Conservation (phyloP, 345 rosid species). For the Syzygium grande region DNA sequence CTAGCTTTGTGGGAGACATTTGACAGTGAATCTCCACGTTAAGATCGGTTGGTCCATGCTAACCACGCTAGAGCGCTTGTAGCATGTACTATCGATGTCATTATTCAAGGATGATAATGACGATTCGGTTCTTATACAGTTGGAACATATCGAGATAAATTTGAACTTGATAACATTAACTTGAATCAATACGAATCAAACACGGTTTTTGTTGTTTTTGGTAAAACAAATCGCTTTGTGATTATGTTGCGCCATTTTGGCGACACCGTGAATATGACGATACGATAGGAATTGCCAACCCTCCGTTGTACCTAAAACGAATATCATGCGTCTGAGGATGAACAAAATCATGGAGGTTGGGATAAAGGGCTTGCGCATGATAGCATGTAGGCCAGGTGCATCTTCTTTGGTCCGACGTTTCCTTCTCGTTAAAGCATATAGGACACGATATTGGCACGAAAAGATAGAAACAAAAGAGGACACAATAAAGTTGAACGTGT, state of each 20-base stretch:
- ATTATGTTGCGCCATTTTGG: too few relatives aligned
- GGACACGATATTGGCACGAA: background rate
- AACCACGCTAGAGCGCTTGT: background rate
- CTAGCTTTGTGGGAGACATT: background rate
- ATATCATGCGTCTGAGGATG: background rate
- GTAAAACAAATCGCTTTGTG: background rate
- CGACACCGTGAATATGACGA: background rate
- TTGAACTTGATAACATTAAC: background rate
- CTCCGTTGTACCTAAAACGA: background rate
- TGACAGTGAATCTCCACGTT: background rate
- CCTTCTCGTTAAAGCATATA: background rate
- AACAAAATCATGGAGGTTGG: background rate
- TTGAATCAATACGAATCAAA: background rate
- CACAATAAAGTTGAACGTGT: background rate
- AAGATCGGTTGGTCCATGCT: background rate
- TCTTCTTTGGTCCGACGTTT: background rate
- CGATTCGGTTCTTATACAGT: background rate
- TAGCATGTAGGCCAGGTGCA: background rate
- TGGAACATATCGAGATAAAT: background rate
- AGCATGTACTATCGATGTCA: background rate
- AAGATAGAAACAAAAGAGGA: background rate
- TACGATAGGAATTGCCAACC: background rate
- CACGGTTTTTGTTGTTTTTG: background rate
- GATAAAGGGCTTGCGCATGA: background rate
- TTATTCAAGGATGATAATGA: background rate